These are phyloP conservation scores for Dimargaris cristalligena DNA, from an alignment of 192 early-diverging fungal species.

Conservation along the genomic window DNA sequence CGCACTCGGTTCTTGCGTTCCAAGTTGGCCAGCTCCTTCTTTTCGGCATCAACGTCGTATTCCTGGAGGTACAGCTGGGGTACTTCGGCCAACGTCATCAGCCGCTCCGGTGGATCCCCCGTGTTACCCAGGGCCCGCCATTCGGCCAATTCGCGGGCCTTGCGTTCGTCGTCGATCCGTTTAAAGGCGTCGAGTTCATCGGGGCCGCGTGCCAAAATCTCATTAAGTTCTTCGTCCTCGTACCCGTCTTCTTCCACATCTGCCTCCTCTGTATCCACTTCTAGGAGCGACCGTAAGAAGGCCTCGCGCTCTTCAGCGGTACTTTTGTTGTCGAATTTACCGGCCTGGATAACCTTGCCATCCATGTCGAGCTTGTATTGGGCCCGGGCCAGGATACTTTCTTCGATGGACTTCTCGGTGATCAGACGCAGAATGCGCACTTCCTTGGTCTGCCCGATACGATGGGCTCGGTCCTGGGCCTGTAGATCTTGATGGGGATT, in stretches of 20 bases:
- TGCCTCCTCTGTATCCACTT: constrained; percentile 27
- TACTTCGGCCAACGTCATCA: constrained; percentile 74
- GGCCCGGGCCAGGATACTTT: constrained; percentile 78
- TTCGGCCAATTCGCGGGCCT: constrained; percentile 26
- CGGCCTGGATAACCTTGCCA: constrained; percentile 97
- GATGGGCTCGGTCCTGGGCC: constrained; percentile 98
- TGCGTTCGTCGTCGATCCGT: constrained; percentile 57
- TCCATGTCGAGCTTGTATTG: constrained; percentile 95
- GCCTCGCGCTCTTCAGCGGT: constrained; percentile 84
- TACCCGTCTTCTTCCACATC: constrained; percentile 62
- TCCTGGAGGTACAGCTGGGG: constrained; percentile 64
- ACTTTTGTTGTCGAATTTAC: constrained; percentile 97
- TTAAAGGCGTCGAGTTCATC: constrained; percentile 54
- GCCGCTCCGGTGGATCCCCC: constrained; percentile 47
- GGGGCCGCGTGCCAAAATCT: constrained; percentile 75
- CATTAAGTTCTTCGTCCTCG: constrained; percentile 82
- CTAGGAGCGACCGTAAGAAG: constrained; percentile 68
- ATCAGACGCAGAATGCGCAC: constrained; percentile 88
- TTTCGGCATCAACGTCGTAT: constrained; percentile 31
- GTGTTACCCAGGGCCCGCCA: constrained; percentile 39
- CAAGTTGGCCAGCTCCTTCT: constrained; percentile 32
- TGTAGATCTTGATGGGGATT: constrained; percentile 98
- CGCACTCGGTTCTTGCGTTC: constrained; percentile 60
- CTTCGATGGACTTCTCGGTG: constrained; percentile 83
- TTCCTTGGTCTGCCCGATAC: constrained; percentile 97